Evolutionary conservation across 164 flowering plant genomes (phyloP), one percentile per base, ranked within the genome.

Genomic region (Saururus chinensis): DNA sequence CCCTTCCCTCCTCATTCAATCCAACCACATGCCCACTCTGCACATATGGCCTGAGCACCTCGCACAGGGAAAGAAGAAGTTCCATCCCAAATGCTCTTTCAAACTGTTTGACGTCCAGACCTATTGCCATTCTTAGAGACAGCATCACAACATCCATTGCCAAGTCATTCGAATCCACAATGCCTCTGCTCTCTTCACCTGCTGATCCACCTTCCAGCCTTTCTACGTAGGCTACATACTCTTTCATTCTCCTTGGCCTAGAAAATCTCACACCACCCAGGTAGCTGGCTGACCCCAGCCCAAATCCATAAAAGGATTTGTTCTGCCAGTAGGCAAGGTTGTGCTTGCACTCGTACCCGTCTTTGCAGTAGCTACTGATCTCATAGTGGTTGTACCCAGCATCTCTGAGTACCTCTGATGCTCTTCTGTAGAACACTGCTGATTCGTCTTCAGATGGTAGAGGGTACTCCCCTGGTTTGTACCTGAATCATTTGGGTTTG

Each of bases 111-210:
- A 87, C 65, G 60, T 88, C 85, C 21, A 90, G 71, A 52, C 97
- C 96, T 76, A 74, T 78, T 21, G 91, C 67, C 62, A 85, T 87
- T 73, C 97, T 85, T 5, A 93, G 74, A 45, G 96, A 84, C 7
- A 93, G 87, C 99, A 93, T 87, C 58, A 90, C 77, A 59, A 80
- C 73, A 77, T 93, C 97, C 79, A 74, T 77, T 1, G 90, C 93
- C 71, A 73, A 64, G 62, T 85, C 96, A 54, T 72, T 81, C 37
- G 57, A 51, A 64, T 82, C 84, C 53, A 21, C 41, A 16, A 54
- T 51, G 60, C 67, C 66, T 57, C 67, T 66, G 21, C 24, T 23
- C 53, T 65, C 48, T 41, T 72, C 72, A 37, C 20, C 49, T 56
- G 65, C 66, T 23, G 52, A 4, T 26, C 84, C 85, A 64, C 70